Evolutionary conservation across 306 rosid genomes (phyloP).

Genomic region (Dicorynia guianensis): DNA sequence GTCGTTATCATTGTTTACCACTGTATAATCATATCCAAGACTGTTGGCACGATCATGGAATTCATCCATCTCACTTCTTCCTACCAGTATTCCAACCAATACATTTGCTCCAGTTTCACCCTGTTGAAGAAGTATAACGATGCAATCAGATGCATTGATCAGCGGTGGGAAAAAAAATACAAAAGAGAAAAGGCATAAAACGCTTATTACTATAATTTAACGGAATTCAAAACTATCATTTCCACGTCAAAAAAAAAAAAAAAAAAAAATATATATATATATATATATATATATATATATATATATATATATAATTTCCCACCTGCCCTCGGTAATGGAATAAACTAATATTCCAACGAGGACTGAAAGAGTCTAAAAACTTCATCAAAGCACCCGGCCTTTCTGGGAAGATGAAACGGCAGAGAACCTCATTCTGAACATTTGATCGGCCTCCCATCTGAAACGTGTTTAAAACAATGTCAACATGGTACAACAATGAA

Average conservation of each 20-base stretch:
- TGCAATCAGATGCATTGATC: slow-evolving; percentile 31
- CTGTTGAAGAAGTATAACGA: slow-evolving; percentile 48
- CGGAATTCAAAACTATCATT: not conserved
- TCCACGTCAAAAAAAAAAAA: too few relatives aligned
- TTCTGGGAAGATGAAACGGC: slow-evolving; percentile 90
- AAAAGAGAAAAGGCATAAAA: slow-evolving; percentile 2
- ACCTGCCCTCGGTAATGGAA: slow-evolving; percentile 92
- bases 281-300: too few relatives aligned
- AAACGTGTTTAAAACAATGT: slow-evolving; percentile 41
- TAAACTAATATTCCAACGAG: slow-evolving; percentile 91
- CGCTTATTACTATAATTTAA: slow-evolving; percentile 6
- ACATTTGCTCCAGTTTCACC: slow-evolving; percentile 92
- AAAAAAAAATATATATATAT: too few relatives aligned
- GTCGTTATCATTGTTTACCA: slow-evolving; percentile 62
- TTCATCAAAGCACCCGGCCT: slow-evolving; percentile 91
- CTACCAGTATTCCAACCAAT: slow-evolving; percentile 85
- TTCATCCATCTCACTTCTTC: slow-evolving; percentile 62
- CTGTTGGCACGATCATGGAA: slow-evolving; percentile 57
- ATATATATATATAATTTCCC: slow-evolving; percentile 24
- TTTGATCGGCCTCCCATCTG: slow-evolving; percentile 87
- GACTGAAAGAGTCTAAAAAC: slow-evolving; percentile 87
- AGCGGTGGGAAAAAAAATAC: not conserved
- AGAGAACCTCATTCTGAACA: slow-evolving; percentile 79
- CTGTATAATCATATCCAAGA: slow-evolving; percentile 74
- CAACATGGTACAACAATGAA: slow-evolving; percentile 25